Evolutionary conservation across 768 basidiomycete genomes (phyloP), one percentile per base, ranked within the genome.

Genomic region (Phallus indusiatus): DNA sequence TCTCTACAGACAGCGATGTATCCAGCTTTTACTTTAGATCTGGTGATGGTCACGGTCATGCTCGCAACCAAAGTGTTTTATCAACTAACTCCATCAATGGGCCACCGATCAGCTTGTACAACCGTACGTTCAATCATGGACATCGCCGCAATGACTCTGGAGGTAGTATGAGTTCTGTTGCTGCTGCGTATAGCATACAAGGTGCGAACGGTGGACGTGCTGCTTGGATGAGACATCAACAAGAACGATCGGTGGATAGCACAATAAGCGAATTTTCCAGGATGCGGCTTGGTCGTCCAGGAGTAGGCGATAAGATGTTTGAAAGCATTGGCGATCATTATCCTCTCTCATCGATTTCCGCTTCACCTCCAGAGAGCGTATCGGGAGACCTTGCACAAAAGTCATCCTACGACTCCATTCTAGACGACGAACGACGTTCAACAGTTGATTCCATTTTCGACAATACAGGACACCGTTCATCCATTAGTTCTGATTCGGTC

Each of bases 261-360:
- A 68, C 81, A 34, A 69, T 77, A 66, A 90, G 85, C 63, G 83
- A 86, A 50, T 80, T 79, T 62, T 83, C 86, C 10, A 75, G 71
- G 2, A 69, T 74, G 63, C 73, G 78, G n/a, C 69, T 86, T 0
- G 82, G 78, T 1, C 79, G 89, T 10, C 90, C 90, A 1, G 87
- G 84, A 2, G 68, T 91, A 3, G 89, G 90, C 0, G 90, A 92
- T 69, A 92, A 90, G 78, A 92, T 92, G 90, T 87, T 92, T 62
- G 83, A 86, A 37, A 82, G 76, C 34, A 62, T 58, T 18, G 68
- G 64, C 7, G 81, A 81, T 36, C 77, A 75, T 51, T 75, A 78
- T 60, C 80, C 85, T 0, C 74, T 90, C 24, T 67, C 76, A 0
- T 73, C 86, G 0, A 88, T 90, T 61, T 79, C 84, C 0, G 85